phyloP scores from a whole-genome alignment of 2,329 filamentous ascomycete genomes.

The Talaromyces marneffei region DNA sequence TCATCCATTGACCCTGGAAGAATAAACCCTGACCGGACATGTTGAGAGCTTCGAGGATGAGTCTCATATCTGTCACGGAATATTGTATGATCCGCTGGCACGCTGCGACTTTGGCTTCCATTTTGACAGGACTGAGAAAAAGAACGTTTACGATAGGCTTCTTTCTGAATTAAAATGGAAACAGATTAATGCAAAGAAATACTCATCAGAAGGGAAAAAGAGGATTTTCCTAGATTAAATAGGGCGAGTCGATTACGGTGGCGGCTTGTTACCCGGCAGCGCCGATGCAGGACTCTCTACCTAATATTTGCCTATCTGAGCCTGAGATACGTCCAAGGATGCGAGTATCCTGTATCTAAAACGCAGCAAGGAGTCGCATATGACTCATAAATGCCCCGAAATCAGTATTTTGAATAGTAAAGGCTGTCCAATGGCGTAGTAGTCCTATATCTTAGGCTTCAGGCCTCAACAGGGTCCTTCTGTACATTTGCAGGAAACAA shows the following conservation, averaged over 20 bases:
- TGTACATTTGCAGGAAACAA: too few species aligned
- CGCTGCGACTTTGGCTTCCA: not conserved
- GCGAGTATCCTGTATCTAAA: too few species aligned
- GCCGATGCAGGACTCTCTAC: not conserved
- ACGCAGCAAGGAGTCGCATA: not conserved
- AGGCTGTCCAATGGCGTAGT: too few species aligned
- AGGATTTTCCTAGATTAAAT: not conserved
- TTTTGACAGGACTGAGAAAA: not conserved
- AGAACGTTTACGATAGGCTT: not conserved
- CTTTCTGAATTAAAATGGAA: not conserved
- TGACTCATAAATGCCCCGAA: not conserved
- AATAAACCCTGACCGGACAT: not conserved
- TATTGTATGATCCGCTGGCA: not conserved
- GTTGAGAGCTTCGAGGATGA: slow-evolving; percentile 1
- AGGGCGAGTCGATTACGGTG: not conserved
- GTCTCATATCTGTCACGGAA: not conserved
- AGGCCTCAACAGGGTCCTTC: too few species aligned
- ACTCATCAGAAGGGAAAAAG: too few species aligned
- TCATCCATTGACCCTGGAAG: not conserved
- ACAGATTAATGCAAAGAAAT: too few species aligned
- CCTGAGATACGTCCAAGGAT: not conserved
- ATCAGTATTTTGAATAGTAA: too few species aligned
- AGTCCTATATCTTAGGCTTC: too few species aligned
- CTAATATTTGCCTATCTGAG: not conserved
- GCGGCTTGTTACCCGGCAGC: not conserved